phyloP scores from a whole-genome alignment of 345 rosid genomes.

The Rhizophora apiculata region DNA sequence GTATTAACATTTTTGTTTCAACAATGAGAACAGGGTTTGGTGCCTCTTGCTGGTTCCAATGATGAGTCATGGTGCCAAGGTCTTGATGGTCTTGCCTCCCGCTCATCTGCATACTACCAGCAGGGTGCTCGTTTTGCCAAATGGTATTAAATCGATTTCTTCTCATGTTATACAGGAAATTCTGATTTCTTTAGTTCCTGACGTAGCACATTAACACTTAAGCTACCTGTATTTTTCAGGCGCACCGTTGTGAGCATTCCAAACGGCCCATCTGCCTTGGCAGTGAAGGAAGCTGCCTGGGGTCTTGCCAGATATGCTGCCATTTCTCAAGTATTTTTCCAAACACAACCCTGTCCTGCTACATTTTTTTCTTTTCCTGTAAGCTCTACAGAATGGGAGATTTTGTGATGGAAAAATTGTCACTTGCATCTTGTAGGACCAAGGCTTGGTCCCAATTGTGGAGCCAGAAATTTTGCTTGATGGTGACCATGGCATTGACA shows the following conservation, averaged over 20 bases:
- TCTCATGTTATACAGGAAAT: background rate
- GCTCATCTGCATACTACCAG: slow-evolving; percentile 96
- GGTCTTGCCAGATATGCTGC: slow-evolving; percentile 98
- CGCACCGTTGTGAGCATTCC: slow-evolving; percentile 99
- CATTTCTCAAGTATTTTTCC: slow-evolving; percentile 64
- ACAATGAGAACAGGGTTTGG: slow-evolving; percentile 72
- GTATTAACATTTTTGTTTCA: slow-evolving; percentile 1
- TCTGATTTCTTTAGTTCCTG: background rate
- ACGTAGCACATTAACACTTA: background rate
- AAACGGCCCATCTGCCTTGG: slow-evolving; percentile 90
- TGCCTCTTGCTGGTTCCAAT: slow-evolving; percentile 87
- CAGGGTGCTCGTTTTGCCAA: slow-evolving; percentile 99
- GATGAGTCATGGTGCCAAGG: slow-evolving; percentile 99
- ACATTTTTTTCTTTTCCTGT: background rate
- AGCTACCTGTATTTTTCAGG: slow-evolving; percentile 41
- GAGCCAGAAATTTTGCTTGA: slow-evolving; percentile 99
- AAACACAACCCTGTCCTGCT: background rate
- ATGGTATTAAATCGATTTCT: slow-evolving; percentile 46
- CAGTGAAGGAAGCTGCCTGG: slow-evolving; percentile 99
- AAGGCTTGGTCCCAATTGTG: slow-evolving; percentile 94
- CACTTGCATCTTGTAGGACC: slow-evolving; percentile 51
- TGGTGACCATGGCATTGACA: slow-evolving; percentile 89
- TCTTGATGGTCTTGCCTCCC: slow-evolving; percentile 91
- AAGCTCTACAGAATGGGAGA: background rate
- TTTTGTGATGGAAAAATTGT: slow-evolving; percentile 12